These are phyloP conservation scores for Zhuliangozyma blackwelliae DNA, from an alignment of 1,139 yeast genomes.

Conservation along the genomic window DNA sequence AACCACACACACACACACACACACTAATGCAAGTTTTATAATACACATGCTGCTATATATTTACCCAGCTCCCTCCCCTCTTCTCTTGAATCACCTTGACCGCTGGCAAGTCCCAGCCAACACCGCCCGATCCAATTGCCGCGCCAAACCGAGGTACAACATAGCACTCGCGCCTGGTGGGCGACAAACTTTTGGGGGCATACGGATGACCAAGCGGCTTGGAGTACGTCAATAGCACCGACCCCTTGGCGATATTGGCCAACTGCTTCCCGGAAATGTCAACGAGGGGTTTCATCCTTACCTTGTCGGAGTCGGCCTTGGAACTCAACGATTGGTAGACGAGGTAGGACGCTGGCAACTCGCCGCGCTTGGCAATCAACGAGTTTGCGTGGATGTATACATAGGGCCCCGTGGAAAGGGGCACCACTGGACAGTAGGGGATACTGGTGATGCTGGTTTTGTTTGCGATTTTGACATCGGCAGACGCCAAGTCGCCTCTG, in stretches of 20 bases:
- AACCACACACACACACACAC: no score
- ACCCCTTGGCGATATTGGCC: slow-evolving; percentile 68
- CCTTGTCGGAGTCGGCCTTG: slow-evolving; percentile 37
- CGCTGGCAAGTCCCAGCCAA: slow-evolving; percentile 93
- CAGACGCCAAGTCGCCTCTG: slow-evolving; percentile 71
- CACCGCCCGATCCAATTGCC: slow-evolving; percentile 72
- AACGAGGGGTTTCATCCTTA: slow-evolving; percentile 73
- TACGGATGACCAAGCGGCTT: slow-evolving; percentile 91
- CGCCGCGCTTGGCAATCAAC: slow-evolving; percentile 49
- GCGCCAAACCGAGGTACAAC: slow-evolving; percentile 92
- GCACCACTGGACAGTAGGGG: slow-evolving; percentile 72
- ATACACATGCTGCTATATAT: slow-evolving; percentile 15
- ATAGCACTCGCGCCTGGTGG: slow-evolving; percentile 76
- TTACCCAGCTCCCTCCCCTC: slow-evolving; percentile 57
- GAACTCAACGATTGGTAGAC: slow-evolving; percentile 63
- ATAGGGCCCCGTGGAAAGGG: slow-evolving; percentile 48
- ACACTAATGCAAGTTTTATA: no score
- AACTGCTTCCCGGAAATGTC: slow-evolving; percentile 73
- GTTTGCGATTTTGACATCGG: slow-evolving; percentile 56
- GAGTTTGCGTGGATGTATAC: slow-evolving; percentile 80
- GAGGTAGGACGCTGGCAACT: slow-evolving; percentile 69
- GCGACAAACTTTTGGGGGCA: slow-evolving; percentile 64
- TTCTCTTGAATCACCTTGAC: slow-evolving; percentile 71
- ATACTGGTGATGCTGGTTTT: slow-evolving; percentile 56
- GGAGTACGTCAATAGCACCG: slow-evolving; percentile 75